Evolutionary conservation across 1,139 yeast species (phyloP).

Genomic region (Tardiomyces digboiensis): DNA sequence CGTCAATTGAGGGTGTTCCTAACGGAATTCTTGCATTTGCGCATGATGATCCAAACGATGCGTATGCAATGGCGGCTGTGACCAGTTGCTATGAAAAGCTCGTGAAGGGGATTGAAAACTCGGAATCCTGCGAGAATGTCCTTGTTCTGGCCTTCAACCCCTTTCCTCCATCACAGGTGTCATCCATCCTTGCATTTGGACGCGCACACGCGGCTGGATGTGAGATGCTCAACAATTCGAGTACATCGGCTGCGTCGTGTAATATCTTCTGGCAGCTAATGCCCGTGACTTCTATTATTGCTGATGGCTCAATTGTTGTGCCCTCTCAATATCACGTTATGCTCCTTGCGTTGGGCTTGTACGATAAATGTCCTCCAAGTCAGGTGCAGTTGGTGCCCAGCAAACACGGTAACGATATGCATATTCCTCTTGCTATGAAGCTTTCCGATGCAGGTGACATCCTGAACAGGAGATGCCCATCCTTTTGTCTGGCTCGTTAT

Average conservation of each 20-base stretch:
- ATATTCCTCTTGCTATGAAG: conserved; percentile 7
- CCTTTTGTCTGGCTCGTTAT: not conserved
- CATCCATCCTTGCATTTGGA: not conserved
- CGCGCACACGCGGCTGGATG: not conserved
- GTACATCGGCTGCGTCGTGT: not conserved
- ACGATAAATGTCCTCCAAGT: conserved; percentile 36
- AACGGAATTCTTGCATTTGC: conserved; percentile 13
- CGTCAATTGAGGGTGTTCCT: conserved; percentile 17
- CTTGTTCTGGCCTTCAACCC: not conserved
- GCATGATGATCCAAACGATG: conserved; percentile 8
- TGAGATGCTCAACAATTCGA: not conserved
- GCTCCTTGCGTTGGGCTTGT: conserved; percentile 49
- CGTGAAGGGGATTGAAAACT: not conserved
- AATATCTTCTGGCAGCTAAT: not conserved
- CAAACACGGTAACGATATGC: not conserved
- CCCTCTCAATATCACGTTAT: conserved; percentile 41
- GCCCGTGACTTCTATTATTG: not conserved
- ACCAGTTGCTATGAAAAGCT: not conserved
- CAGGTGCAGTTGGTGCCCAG: not conserved
- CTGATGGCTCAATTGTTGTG: conserved; percentile 26
- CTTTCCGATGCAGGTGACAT: not conserved
- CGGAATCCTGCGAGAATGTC: not conserved
- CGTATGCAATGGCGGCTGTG: not conserved
- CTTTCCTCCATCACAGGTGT: not conserved
- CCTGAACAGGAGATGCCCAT: not conserved